phyloP scores from a whole-genome alignment of 1,284 basidiomycete species.

The Melampsora abietis-canadensis region DNA sequence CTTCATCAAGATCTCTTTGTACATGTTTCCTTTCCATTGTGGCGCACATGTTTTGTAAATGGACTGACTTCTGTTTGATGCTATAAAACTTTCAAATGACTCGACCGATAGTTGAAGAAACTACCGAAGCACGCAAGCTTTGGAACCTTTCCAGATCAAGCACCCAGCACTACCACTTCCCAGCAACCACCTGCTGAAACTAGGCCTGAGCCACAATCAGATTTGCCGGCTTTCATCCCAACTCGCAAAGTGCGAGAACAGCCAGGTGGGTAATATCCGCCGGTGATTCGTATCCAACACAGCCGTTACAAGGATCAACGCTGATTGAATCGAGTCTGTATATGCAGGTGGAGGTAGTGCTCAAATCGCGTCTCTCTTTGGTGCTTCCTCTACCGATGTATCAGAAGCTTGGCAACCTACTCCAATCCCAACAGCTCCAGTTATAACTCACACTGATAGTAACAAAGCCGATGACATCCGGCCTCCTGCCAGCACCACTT shows the following conservation, averaged over 20 bases:
- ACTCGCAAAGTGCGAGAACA: conserved; percentile 38
- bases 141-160: conserved; percentile 14
- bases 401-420: conserved; percentile 13
- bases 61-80: too few relatives aligned
- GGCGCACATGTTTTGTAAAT: too few relatives aligned
- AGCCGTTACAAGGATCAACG: not conserved
- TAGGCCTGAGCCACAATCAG: not conserved
- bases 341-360: conserved; percentile 27
- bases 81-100: not conserved
- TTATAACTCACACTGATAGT: not conserved
- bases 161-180: not conserved
- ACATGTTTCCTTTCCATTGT: not conserved
- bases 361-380: conserved; percentile 29
- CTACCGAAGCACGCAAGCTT: conserved; percentile 21
- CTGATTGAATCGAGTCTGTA: not conserved
- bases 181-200: not conserved
- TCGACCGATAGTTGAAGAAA: conserved; percentile 23
- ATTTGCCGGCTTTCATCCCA: conserved; percentile 19
- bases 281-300: too few relatives aligned
- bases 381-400: not conserved
- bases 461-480: not conserved
- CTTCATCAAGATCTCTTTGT: not conserved
- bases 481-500: too few relatives aligned
- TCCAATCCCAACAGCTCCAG: conserved; percentile 1
- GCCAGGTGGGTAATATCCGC: conserved; percentile 9